Evolutionary conservation across 352 stramenopile genomes (phyloP).

Genomic region (Pythium grandisporangium): DNA sequence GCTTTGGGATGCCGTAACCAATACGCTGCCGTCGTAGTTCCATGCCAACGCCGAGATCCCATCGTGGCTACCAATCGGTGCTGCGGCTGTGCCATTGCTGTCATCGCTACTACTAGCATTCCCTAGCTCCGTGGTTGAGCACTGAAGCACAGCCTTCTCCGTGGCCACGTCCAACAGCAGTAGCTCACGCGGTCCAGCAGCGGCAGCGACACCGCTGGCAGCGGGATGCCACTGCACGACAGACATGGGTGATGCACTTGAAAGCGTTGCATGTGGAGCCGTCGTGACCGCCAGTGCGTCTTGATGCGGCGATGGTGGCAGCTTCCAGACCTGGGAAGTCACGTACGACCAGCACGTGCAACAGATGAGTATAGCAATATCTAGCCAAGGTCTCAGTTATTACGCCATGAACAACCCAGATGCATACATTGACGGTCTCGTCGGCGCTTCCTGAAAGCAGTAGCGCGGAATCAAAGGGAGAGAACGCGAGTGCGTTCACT

Average conservation of each 20-base stretch:
- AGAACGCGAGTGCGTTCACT: conserved; percentile 57
- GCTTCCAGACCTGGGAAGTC: conserved; percentile 43
- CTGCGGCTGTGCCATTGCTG: too few relatives aligned
- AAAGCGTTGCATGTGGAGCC: too few relatives aligned
- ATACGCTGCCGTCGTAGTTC: conserved; percentile 61
- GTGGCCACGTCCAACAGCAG: conserved; percentile 34
- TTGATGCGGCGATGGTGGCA: too few relatives aligned
- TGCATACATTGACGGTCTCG: conserved; percentile 30
- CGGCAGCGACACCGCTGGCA: conserved; percentile 28
- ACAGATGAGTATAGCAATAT: too few relatives aligned
- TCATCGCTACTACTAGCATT: too few relatives aligned
- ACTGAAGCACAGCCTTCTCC: conserved; percentile 10
- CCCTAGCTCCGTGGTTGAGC: conserved; percentile 8
- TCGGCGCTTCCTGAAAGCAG: conserved; percentile 54
- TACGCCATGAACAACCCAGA: neutral
- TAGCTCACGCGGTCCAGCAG: conserved; percentile 28
- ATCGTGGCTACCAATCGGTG: too few relatives aligned
- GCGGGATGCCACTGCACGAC: conserved; percentile 47
- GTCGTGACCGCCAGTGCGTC: conserved; percentile 5
- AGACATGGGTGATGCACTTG: conserved; percentile 17
- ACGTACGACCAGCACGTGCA: too few relatives aligned
- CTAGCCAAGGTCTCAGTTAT: too few relatives aligned
- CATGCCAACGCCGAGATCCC: conserved; percentile 19
- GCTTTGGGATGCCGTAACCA: conserved; percentile 30
- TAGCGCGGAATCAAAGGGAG: conserved; percentile 33